A percentile compares a stretch with the other conserved stretches of the same genome.
Evolutionary conservation across 495 filamentous ascomycete genomes (phyloP).

Genomic region (Penicillium nucicola): DNA sequence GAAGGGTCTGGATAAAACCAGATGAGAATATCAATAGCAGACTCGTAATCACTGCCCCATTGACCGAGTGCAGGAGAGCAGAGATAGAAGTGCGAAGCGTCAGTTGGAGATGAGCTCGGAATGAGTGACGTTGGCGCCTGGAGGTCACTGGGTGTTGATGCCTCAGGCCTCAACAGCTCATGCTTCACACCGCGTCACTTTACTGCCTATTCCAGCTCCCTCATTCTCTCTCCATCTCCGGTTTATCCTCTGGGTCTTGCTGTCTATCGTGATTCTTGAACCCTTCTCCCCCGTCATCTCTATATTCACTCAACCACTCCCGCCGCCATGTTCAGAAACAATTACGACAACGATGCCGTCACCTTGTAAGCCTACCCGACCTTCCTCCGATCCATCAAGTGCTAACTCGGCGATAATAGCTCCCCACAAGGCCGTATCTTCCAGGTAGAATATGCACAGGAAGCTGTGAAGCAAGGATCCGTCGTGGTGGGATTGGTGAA

Average conservation of each 20-base stretch:
- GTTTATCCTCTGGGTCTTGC: slow-evolving; percentile 13
- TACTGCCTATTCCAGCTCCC: slow-evolving; percentile 30
- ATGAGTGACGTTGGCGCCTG: slow-evolving; percentile 39
- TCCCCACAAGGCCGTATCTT: slow-evolving; percentile 99
- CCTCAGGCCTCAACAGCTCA: slow-evolving; percentile 40
- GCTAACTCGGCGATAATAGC: slow-evolving; percentile 47
- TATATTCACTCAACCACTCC: slow-evolving; percentile 5
- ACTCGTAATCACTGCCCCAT: slow-evolving; percentile 17
- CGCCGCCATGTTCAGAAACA: slow-evolving; percentile 92
- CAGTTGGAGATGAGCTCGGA: slow-evolving; percentile 11
- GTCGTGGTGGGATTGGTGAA: slow-evolving; percentile 94
- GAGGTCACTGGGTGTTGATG: slow-evolving; percentile 27
- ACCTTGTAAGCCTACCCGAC: slow-evolving; percentile 76
- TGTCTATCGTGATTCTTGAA: slow-evolving; percentile 14
- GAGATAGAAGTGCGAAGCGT: background rate
- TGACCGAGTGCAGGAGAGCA: slow-evolving; percentile 11
- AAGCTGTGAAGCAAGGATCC: slow-evolving; percentile 98
- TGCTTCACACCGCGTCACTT: slow-evolving; percentile 35
- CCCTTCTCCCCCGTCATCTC: background rate
- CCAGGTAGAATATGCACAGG: slow-evolving; percentile 97
- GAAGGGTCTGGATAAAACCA: background rate
- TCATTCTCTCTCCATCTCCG: slow-evolving; percentile 17
- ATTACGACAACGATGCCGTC: slow-evolving; percentile 99
- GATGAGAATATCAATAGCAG: slow-evolving; percentile 3
- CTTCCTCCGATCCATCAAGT: slow-evolving; percentile 11